phyloP scores from a whole-genome alignment of 140 eudicot genomes.

The Erigeron philadelphicus region DNA sequence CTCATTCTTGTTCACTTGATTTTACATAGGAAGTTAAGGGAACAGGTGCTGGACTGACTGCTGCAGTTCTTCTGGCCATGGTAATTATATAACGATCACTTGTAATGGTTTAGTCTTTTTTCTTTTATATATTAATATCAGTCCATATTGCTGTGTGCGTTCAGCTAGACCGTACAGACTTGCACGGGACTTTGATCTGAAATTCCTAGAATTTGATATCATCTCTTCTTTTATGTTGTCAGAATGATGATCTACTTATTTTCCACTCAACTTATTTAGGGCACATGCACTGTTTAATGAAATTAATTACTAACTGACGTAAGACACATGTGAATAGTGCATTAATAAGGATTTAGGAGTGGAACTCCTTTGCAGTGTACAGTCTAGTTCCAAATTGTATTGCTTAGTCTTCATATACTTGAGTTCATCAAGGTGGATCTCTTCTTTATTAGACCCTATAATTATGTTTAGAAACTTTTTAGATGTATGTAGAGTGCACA shows the following conservation, averaged over 20 bases:
- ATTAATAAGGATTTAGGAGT: slow-evolving; percentile 8
- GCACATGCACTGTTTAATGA: not conserved
- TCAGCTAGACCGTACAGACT: slow-evolving; percentile 7
- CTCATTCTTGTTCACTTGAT: slow-evolving; percentile 20
- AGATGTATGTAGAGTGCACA: not conserved
- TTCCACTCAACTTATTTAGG: not conserved
- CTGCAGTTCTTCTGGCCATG: slow-evolving; percentile 94
- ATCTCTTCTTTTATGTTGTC: not conserved
- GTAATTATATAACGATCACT: slow-evolving; percentile 37
- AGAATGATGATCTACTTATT: no score
- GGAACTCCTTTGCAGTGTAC: not conserved
- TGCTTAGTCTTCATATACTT: slow-evolving; percentile 1
- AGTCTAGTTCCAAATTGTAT: not conserved
- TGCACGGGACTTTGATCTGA: slow-evolving; percentile 9
- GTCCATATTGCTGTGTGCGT: slow-evolving; percentile 5
- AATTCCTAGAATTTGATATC: not conserved
- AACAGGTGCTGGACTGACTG: slow-evolving; percentile 91
- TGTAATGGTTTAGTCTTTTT: slow-evolving; percentile 11
- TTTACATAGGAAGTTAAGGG: slow-evolving; percentile 86
- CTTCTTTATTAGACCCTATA: not conserved
- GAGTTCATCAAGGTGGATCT: slow-evolving; percentile 6
- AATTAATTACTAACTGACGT: not conserved
- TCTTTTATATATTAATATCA: not conserved
- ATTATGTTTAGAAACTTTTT: not conserved
- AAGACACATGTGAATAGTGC: not conserved